A percentile compares a stretch with the other conserved stretches of the same genome.
Conservation (phyloP, 495 filamentous ascomycete genomes). For the Lophiostoma macrostomum region DNA sequence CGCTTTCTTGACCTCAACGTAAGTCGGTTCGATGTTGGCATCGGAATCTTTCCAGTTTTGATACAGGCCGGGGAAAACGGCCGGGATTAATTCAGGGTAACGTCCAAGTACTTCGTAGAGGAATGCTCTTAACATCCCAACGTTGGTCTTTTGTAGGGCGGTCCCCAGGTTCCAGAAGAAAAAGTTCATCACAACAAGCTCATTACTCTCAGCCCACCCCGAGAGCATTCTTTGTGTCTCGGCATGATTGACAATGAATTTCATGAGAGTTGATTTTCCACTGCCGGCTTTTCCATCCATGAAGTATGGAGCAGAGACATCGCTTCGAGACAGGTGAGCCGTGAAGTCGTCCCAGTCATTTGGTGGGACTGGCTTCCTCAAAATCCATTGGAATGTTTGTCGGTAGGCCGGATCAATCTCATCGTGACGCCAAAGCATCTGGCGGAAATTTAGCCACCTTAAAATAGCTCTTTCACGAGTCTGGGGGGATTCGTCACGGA, state of each 20-base stretch:
- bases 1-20: neutral
- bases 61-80: neutral
- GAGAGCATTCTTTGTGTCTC: neutral
- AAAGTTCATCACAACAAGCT: slow-evolving; percentile 3
- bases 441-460: neutral
- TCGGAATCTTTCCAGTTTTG: too few relatives aligned
- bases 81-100: neutral
- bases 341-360: neutral
- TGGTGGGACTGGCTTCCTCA: neutral
- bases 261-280: slow-evolving; percentile 14
- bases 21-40: too few relatives aligned
- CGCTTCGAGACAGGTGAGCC: neutral
- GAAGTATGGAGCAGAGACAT: neutral
- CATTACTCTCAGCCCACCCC: slow-evolving; percentile 1
- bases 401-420: neutral
- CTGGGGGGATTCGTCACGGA: neutral
- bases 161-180: slow-evolving; percentile 7
- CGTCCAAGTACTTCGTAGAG: neutral
- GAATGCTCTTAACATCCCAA: neutral
- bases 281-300: slow-evolving; percentile 7
- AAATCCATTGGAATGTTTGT: slow-evolving; percentile 4
- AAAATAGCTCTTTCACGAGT: neutral
- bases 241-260: neutral
- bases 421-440: slow-evolving; percentile 3
- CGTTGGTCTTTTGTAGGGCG: neutral